phyloP scores from a whole-genome alignment of 1,139 yeast genomes.

The Suhomyces chickasaworum region DNA sequence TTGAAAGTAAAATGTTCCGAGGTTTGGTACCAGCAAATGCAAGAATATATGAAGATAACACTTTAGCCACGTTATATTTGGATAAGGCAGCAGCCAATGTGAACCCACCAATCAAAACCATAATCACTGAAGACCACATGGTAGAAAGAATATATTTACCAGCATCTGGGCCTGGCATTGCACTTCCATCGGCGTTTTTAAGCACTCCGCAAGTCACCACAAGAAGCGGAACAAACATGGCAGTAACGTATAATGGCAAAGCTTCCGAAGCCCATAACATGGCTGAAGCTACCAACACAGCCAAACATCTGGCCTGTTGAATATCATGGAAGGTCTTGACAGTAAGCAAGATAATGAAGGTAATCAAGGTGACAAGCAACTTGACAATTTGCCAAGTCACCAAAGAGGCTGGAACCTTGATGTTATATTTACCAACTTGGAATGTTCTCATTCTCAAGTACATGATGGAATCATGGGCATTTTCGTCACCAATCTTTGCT shows the following conservation, averaged over 20 bases:
- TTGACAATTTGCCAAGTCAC: conserved; percentile 45
- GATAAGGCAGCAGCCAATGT: conserved; percentile 92
- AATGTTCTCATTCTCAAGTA: conserved; percentile 23
- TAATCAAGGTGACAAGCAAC: conserved; percentile 43
- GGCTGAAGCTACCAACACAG: conserved; percentile 77
- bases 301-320: conserved; percentile 76
- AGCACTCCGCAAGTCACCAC: conserved; percentile 74
- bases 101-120: conserved; percentile 88
- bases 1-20: conserved; percentile 67
- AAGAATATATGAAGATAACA: conserved; percentile 76
- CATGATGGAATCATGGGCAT: conserved; percentile 26
- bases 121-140: conserved; percentile 95
- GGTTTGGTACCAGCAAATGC: conserved; percentile 88
- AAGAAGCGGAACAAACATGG: conserved; percentile 77
- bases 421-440: conserved; percentile 7
- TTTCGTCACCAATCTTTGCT: conserved; percentile 39
- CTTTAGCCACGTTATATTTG: conserved; percentile 84
- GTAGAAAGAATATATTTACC: conserved; percentile 75
- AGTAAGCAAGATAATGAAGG: conserved; percentile 52
- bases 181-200: conserved; percentile 52
- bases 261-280: conserved; percentile 94
- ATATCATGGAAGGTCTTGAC: conserved; percentile 65
- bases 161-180: conserved; percentile 65
- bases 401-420: conserved; percentile 32
- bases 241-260: conserved; percentile 83